Base-by-base conservation (phyloP, 2,329 filamentous ascomycete genomes). In the Lojkania enalia region DNA sequence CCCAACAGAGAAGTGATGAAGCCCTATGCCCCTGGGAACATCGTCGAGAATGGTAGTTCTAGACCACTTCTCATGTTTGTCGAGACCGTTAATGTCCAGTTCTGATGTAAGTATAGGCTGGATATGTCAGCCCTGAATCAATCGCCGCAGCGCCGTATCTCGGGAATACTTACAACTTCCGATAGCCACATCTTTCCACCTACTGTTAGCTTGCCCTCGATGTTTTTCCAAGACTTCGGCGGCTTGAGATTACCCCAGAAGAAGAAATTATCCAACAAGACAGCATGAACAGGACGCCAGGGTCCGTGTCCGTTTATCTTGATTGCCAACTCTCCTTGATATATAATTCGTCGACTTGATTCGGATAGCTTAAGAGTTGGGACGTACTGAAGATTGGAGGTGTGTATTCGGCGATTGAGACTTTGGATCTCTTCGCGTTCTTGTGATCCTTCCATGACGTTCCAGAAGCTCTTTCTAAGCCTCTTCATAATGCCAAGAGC, bases 261-360 rank as follows among this genome's bases (percentile, higher is more conserved):
- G 11, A 66, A 40, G 35, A 48, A 60, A 35, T 67, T 62, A 20
- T 68, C 61, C 1, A 68, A 47, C 15, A 66, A 46, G 5, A 66
- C 44, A 14, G 48, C 60, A 20, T 67, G 58, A 1, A 67, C 53
- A 21, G 58, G 32, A n/a, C 51, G 43, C 64, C 64, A 68, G n/a
- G 52, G 21, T 3, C 64, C 64, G 25, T 57, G 53, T n/a, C 58
- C 53, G n/a, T 60, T 60, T 11, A 57, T 20, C 42, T 61, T 65
- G 46, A 65, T 56, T 7, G 60, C 61, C 39, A 66, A 52, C 5
- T 39, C 32, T 1, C 59, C 61, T 44, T 66, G 63, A 20, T 46
- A 35, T n/a, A 42, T 41, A 7, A 67, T 44, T 4, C 50, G 51
- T 4, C 64, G 56, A 11, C 16, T 29, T 1, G 49, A 20, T 3